Percentiles rank a stretch among this genome's conserved stretches.
These are phyloP conservation scores for Mycena vulgaris DNA, from an alignment of 768 basidiomycete species.

Conservation along the genomic window DNA sequence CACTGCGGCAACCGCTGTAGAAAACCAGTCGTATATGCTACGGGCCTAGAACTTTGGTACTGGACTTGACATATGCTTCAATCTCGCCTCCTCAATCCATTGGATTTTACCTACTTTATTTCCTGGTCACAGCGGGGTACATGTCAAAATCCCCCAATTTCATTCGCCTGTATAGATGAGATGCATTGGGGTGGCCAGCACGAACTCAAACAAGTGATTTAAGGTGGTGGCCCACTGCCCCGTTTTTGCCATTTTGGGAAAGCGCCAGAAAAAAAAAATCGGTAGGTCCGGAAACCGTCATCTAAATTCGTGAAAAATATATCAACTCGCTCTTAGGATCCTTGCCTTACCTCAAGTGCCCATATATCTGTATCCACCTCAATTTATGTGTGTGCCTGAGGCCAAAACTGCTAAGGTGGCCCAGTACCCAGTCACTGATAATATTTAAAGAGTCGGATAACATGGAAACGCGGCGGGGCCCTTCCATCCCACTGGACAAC, in stretches of 20 bases:
- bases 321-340: not conserved
- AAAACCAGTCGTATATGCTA: not conserved
- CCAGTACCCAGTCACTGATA: too few relatives aligned
- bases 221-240: not conserved
- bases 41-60: constrained; percentile 2
- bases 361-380: not conserved
- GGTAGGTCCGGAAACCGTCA: not conserved
- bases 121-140: not conserved
- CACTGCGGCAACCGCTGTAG: not conserved
- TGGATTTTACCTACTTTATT: not conserved
- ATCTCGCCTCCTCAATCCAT: not conserved
- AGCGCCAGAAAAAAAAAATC: not conserved
- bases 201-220: not conserved
- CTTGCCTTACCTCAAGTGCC: not conserved
- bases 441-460: not conserved
- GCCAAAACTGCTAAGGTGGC: not conserved
- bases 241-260: constrained; percentile 8
- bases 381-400: not conserved
- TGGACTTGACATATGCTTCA: not conserved
- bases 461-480: constrained; percentile 28
- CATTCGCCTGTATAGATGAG: not conserved
- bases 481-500: constrained; percentile 47
- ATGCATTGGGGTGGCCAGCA: not conserved
- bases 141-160: not conserved
- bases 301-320: not conserved